phyloP scores from a whole-genome alignment of 352 stramenopile genomes.

The Phytophthora gonapodyides region DNA sequence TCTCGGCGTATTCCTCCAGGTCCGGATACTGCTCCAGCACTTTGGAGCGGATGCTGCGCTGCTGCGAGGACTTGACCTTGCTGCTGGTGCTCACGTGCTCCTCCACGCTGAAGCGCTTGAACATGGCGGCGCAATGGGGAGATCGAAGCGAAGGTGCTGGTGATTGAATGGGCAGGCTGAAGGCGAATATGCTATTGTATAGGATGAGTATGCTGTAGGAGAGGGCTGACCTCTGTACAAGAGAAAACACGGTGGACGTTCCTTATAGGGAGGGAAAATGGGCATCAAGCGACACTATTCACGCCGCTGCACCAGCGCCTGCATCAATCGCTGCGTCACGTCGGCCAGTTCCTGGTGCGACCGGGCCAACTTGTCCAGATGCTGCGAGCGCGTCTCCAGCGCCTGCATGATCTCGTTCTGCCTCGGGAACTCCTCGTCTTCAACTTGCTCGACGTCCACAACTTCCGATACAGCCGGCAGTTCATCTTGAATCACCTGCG shows the following conservation, averaged over 20 bases:
- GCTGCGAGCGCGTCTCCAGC: slow-evolving; percentile 32
- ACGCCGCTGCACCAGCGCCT: slow-evolving; percentile 17
- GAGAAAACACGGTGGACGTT: neutral
- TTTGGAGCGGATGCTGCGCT: slow-evolving; percentile 94
- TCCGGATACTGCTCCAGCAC: slow-evolving; percentile 94
- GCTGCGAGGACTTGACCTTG: slow-evolving; percentile 97
- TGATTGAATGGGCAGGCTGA: no score
- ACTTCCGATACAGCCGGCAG: neutral
- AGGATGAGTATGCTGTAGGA: no score
- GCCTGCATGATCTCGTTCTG: slow-evolving; percentile 33
- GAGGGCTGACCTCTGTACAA: no score
- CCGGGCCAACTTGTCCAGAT: slow-evolving; percentile 26
- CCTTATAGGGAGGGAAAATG: slow-evolving; percentile 5
- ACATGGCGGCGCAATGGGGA: slow-evolving; percentile 70
- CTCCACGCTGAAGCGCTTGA: slow-evolving; percentile 95
- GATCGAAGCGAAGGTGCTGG: no score
- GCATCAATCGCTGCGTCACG: slow-evolving; percentile 35
- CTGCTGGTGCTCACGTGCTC: slow-evolving; percentile 96
- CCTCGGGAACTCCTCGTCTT: slow-evolving; percentile 20
- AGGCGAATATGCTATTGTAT: no score
- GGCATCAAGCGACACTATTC: neutral
- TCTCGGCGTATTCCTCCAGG: slow-evolving; percentile 88
- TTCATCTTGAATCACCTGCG: slow-evolving; percentile 3
- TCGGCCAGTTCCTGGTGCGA: slow-evolving; percentile 30
- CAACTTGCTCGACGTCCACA: neutral